A percentile compares a stretch with the other conserved stretches of the same genome.
Evolutionary conservation across 495 filamentous ascomycete species (phyloP).

Genomic region (Trichocladium antarcticum): DNA sequence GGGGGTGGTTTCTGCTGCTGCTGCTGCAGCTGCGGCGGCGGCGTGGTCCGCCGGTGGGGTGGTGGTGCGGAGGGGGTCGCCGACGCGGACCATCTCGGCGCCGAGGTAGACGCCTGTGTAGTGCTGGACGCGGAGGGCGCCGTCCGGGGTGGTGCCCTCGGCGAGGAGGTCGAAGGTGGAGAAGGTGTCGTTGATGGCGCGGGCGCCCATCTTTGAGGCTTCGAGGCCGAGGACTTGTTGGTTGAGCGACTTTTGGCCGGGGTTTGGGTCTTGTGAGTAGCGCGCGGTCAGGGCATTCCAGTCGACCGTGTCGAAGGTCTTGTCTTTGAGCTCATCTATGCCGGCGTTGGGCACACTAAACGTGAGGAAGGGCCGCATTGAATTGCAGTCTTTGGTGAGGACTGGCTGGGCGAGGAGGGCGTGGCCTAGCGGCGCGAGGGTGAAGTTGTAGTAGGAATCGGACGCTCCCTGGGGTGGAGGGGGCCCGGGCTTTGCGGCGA

Average conservation of each 20-base stretch:
- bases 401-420: slow-evolving; percentile 10
- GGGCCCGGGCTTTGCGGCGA: slow-evolving; percentile 4
- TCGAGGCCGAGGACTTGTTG: slow-evolving; percentile 30
- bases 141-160: slow-evolving; percentile 10
- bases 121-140: slow-evolving; percentile 2
- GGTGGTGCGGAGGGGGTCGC: slow-evolving; percentile 31
- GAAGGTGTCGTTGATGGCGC: slow-evolving; percentile 31
- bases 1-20: neutral
- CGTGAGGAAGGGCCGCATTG: slow-evolving; percentile 39
- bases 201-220: slow-evolving; percentile 36
- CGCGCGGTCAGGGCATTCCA: slow-evolving; percentile 20
- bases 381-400: slow-evolving; percentile 21
- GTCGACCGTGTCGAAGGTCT: slow-evolving; percentile 20
- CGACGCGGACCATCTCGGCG: slow-evolving; percentile 33
- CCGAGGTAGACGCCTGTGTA: slow-evolving; percentile 34
- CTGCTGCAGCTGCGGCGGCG: slow-evolving; percentile 10
- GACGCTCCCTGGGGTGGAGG: neutral
- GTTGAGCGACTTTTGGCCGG: slow-evolving; percentile 5
- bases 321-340: slow-evolving; percentile 15
- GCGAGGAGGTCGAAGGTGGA: slow-evolving; percentile 29
- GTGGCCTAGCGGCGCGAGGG: slow-evolving; percentile 23
- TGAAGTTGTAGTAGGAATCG: slow-evolving; percentile 17
- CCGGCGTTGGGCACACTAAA: slow-evolving; percentile 31
- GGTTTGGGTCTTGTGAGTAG: slow-evolving; percentile 11
- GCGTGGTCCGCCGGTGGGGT: neutral